phyloP scores from a whole-genome alignment of 176 grass and related monocot genomes.

The Dendrocalamus sinicus region DNA sequence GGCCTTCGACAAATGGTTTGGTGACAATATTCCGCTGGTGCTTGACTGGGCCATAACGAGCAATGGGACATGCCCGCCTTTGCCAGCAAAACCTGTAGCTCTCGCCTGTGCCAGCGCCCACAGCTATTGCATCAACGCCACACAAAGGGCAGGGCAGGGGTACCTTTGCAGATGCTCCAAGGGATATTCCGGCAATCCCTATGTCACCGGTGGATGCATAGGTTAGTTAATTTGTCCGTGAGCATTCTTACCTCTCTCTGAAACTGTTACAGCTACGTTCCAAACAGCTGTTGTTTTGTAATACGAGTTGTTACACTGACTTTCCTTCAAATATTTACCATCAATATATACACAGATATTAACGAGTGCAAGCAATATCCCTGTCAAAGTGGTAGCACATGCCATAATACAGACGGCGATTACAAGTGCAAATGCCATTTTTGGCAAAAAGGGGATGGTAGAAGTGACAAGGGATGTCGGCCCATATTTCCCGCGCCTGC shows the following conservation, averaged over 20 bases:
- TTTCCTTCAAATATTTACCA: background rate
- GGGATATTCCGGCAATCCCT: conserved; percentile 56
- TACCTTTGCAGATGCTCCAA: conserved; percentile 30
- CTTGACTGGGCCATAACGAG: conserved; percentile 50
- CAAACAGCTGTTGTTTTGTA: no score
- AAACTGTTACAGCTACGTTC: no score
- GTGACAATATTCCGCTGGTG: background rate
- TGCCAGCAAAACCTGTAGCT: background rate
- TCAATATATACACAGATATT: background rate
- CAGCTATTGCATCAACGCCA: background rate
- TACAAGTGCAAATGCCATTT: no score
- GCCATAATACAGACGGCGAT: no score
- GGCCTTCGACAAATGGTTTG: accelerated
- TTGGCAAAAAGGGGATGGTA: no score
- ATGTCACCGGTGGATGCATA: conserved; percentile 19
- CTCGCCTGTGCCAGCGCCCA: background rate
- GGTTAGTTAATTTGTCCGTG: background rate
- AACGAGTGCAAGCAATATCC: no score
- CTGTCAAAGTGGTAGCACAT: no score
- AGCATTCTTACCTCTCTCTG: no score
- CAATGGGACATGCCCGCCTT: background rate
- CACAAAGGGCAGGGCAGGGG: background rate
- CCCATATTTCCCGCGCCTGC: no score
- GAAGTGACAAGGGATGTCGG: no score
- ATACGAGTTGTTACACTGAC: background rate